Evolutionary conservation across 306 rosid species (phyloP).

Genomic region (Crataegus laevigata): DNA sequence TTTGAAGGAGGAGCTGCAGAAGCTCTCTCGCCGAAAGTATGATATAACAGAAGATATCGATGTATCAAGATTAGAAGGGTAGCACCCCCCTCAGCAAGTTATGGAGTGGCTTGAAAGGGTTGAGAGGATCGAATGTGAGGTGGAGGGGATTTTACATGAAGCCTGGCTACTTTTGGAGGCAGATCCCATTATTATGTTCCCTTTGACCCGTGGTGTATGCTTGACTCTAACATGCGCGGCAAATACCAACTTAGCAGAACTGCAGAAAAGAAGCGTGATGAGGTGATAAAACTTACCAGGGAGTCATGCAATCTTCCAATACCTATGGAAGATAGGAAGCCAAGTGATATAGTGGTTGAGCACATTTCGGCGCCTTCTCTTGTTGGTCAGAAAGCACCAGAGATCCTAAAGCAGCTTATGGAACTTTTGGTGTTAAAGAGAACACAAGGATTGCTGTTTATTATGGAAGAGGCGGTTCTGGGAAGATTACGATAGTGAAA

Average conservation of each 20-base stretch:
- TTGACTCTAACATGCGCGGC: background rate
- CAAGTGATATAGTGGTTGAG: background rate
- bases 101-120: background rate
- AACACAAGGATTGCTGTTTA: background rate
- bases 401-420: constrained; percentile 3
- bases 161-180: background rate
- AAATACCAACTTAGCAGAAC: background rate
- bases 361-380: constrained; percentile 8
- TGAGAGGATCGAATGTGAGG: background rate
- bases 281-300: background rate
- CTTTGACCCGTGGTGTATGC: background rate
- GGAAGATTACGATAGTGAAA: constrained; percentile 15
- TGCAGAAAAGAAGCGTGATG: background rate
- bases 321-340: background rate
- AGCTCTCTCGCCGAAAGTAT: background rate
- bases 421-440: background rate
- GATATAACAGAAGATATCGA: background rate
- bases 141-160: background rate
- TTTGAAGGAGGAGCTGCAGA: background rate
- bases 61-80: background rate
- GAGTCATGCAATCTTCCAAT: background rate
- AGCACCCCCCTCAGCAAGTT: background rate
- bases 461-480: constrained; percentile 17
- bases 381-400: constrained; percentile 6
- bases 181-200: background rate